Evolutionary conservation across 164 flowering plant genomes (phyloP).

Genomic region (Warburgia ugandensis): DNA sequence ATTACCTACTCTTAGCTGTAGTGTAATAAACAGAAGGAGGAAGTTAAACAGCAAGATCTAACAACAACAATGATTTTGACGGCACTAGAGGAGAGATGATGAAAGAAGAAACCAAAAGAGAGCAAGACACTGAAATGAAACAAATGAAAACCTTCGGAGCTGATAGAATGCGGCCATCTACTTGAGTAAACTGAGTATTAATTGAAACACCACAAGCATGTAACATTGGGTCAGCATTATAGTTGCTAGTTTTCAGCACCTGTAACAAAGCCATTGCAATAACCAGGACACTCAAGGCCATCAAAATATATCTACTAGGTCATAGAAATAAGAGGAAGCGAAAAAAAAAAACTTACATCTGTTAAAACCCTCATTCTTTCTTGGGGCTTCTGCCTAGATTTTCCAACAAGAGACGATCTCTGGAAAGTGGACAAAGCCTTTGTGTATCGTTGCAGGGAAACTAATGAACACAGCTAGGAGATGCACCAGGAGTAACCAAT

Average conservation of each 20-base stretch:
- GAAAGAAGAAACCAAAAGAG: conserved; percentile 6
- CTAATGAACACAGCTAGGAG: conserved; percentile 63
- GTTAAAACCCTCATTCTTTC: conserved; percentile 64
- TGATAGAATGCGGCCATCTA: conserved; percentile 71
- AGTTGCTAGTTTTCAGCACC: conserved; percentile 45
- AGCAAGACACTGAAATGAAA: not conserved
- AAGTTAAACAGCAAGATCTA: not conserved
- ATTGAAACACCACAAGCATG: conserved; percentile 55
- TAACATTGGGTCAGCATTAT: conserved; percentile 64
- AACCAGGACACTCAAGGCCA: too few relatives aligned
- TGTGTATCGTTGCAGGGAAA: conserved; percentile 86
- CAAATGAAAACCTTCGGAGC: conserved; percentile 61
- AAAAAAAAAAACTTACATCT: conserved; percentile 35
- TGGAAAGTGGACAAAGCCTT: conserved; percentile 62
- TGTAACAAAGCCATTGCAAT: too few relatives aligned
- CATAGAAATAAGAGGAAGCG: too few relatives aligned
- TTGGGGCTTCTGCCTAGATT: conserved; percentile 85
- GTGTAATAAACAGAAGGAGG: not conserved
- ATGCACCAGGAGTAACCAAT: not conserved
- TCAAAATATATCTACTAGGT: too few relatives aligned
- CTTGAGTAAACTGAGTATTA: conserved; percentile 38
- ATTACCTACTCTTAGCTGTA: conserved; percentile 74
- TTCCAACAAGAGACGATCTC: conserved; percentile 81
- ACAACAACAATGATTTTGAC: not conserved
- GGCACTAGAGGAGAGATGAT: conserved; percentile 62